phyloP scores from a whole-genome alignment of 257 asterid genomes.

The Nyctanthes arbortristis region DNA sequence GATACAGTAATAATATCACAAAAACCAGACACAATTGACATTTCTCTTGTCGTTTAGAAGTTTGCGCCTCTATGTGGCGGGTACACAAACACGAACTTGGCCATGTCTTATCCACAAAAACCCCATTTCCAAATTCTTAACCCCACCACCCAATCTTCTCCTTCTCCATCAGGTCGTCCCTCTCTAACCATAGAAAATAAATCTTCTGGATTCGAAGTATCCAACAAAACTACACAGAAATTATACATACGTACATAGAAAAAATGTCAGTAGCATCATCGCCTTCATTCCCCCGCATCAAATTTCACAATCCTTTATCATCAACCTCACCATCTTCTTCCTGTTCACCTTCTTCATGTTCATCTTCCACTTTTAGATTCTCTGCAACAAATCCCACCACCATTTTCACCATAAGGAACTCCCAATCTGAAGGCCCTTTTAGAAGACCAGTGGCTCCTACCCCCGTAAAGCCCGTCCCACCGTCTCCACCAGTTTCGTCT shows the following conservation, averaged over 20 bases:
- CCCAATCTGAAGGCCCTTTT: conserved; percentile 86
- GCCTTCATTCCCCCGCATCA: conserved; percentile 56
- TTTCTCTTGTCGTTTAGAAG: neutral
- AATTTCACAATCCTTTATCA: conserved; percentile 31
- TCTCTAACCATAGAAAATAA: conserved; percentile 22
- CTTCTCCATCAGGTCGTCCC: conserved; percentile 17
- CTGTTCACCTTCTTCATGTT: conserved; percentile 30
- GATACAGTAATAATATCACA: no score
- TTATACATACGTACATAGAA: neutral
- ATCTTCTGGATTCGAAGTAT: neutral
- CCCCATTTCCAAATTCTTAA: conserved; percentile 26
- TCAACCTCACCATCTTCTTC: conserved; percentile 38
- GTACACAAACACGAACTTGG: conserved; percentile 38
- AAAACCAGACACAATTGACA: no score
- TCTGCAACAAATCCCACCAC: conserved; percentile 25
- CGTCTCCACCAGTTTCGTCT: conserved; percentile 32
- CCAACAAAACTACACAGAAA: conserved; percentile 5
- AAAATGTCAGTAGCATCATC: conserved; percentile 69
- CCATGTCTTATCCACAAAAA: conserved; percentile 42
- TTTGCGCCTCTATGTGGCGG: neutral
- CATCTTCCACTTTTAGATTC: conserved; percentile 53
- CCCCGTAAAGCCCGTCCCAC: conserved; percentile 78
- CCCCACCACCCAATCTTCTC: conserved; percentile 35
- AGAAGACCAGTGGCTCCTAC: conserved; percentile 87
- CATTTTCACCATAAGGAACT: conserved; percentile 48